Evolutionary conservation across 352 stramenopile genomes (phyloP), one percentile per base, ranked within the genome.

Genomic region (Phytophthora aleatoria): DNA sequence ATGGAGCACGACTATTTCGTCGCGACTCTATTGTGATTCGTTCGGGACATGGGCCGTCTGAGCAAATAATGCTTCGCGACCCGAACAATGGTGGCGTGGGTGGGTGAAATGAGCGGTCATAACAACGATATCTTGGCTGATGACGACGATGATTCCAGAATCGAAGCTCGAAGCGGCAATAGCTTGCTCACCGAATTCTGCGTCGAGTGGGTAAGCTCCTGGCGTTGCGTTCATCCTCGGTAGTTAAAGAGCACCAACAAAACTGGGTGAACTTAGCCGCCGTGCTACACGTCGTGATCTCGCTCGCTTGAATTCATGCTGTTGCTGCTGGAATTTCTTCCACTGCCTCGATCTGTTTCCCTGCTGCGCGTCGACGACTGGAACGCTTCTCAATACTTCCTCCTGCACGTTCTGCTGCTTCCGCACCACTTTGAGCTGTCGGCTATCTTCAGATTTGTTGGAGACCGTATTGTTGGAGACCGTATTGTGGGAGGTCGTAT

Each of bases 121-220:
- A 20, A 20, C 16, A 20, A 20, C 16, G 0, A 20, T 20, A 20
- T 20, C 16, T 20, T 20, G 16, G 16, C 0, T 0, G 16, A 20
- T 20, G 16, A 20, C 16, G 16, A 20, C 16, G 10, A 43, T n/a
- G 36, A 48, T 7, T 9, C 33, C 24, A 35, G 45, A 42, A 13
- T 33, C 48, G 16, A 20, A 20, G 16, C 16, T 20, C 35, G 27
- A 30, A 27, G 8, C 10, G n/a, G 55, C 8, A 27, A 47, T 6
- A 7, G 41, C 16, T 59, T 71, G 24, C 57, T 76, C 8, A 63
- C 52, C 5, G 48, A 70, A 2, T 26, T 76, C 15, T 69, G 68
- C 41, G 20, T 55, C 2, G 61, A 64, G 20, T 64, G 58, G 63
- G 39, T 20, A n/a, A 47, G 31, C 1, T 7, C n/a, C 8, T 20